Evolutionary conservation across 75 land plant genomes (phyloP), one percentile per base, ranked within the genome.

Genomic region (Cryptomeria japonica): DNA sequence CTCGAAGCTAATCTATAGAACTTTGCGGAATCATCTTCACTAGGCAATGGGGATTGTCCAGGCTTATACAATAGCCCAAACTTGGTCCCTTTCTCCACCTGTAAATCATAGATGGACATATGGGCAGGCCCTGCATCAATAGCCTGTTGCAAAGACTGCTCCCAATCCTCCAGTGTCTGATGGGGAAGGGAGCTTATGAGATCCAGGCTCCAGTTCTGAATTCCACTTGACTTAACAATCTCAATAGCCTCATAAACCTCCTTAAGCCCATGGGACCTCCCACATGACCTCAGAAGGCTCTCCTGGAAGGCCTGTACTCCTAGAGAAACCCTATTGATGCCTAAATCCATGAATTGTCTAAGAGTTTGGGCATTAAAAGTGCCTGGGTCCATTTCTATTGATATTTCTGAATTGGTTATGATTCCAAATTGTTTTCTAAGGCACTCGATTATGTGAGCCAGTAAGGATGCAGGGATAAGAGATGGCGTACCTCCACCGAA

Each of bases 401-500:
- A 94, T 22, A 98, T 89, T 84, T 98, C 99, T 12, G 96, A 90
- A 42, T 88, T 86, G 11, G 61, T 8, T 34, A 64, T 61, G 84
- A 96, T 36, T 53, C 99, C 99, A 77, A 93, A 96, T 36, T 92
- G 90, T 19, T 84, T 41, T 4, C 85, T 34, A 84, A 98, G 86
- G 36, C 87, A 36, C 0, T 95, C 90, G 19, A 98, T 86, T 75
- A 98, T 89, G n/a, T 84, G 37, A 0, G 89, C 87, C 53, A 98
- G 88, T n/a, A 95, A 95, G 58, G 85, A 49, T 32, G 96, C 92
- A 12, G 99, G 99, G 32, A 97, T 92, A 6, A 98, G 92, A 31
- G 99, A 98, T 4, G 99, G 99, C 12, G 99, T 98, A 12, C 99
- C 99, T 2, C 99, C 99, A 0, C 99, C 99, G 56, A 98, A 97